These are phyloP conservation scores for Aspergillus ellipticus DNA, from an alignment of 495 filamentous ascomycete genomes.

Conservation along the genomic window DNA sequence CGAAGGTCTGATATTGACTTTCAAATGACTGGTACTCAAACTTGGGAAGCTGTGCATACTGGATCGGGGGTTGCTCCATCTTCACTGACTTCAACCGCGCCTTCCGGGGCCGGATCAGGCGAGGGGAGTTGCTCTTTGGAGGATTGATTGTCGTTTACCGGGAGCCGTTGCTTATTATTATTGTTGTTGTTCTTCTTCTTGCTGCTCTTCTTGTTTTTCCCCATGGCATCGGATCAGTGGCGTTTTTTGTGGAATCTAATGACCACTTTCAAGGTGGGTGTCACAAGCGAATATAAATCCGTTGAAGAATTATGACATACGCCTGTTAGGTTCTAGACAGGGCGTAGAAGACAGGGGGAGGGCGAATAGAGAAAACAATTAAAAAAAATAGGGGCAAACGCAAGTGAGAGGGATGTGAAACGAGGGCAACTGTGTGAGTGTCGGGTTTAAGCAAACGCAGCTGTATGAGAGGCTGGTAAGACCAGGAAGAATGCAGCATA, in stretches of 20 bases:
- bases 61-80: constrained; percentile 30
- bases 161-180: constrained; percentile 22
- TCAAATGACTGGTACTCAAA: constrained; percentile 39
- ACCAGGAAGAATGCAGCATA: constrained; percentile 13
- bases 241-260: constrained; percentile 22
- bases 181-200: constrained; percentile 38
- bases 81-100: constrained; percentile 30
- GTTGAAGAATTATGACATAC: constrained; percentile 28
- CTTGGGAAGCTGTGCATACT: constrained; percentile 43
- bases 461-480: constrained; percentile 32
- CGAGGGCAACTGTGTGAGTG: constrained; percentile 23
- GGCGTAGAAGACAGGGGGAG: constrained; percentile 13
- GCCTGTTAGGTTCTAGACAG: constrained; percentile 27
- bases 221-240: constrained; percentile 38
- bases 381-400: constrained; percentile 24
- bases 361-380: constrained; percentile 13
- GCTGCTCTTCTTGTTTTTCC: constrained; percentile 25
- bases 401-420: constrained; percentile 22
- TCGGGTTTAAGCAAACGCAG: constrained; percentile 16
- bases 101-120: constrained; percentile 22
- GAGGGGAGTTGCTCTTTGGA: constrained; percentile 21
- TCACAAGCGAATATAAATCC: constrained; percentile 28
- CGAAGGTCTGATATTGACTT: constrained; percentile 39
- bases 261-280: constrained; percentile 20
- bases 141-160: constrained; percentile 25